Conservation (phyloP, 2,329 filamentous ascomycete species). For the Pseudovirgaria hyperparasitica region DNA sequence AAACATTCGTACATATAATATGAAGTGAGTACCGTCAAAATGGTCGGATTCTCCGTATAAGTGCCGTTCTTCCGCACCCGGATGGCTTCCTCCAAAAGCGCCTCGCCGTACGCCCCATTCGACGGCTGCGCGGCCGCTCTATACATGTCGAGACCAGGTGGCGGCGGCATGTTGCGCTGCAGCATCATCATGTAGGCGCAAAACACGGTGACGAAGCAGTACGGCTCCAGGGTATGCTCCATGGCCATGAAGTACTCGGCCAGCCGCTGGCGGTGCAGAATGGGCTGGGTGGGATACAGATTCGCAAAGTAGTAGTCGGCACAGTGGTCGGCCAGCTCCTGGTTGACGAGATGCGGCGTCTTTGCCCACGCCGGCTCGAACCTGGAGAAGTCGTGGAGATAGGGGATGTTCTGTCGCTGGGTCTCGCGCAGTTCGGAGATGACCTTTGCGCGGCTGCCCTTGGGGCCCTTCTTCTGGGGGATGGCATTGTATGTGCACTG, state of each 20-base stretch:
- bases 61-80: constrained; percentile 43
- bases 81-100: constrained; percentile 46
- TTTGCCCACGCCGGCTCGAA: constrained; percentile 32
- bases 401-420: constrained; percentile 29
- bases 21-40: constrained; percentile 47
- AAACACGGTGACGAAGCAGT: constrained; percentile 42
- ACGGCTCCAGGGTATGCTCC: constrained; percentile 40
- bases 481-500: constrained; percentile 53
- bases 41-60: constrained; percentile 42
- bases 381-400: too few species aligned
- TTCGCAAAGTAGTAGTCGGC: constrained; percentile 50
- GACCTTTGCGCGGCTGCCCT: constrained; percentile 48
- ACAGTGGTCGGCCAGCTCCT: constrained; percentile 38
- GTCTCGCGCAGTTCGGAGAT: constrained; percentile 48
- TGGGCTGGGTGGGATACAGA: constrained; percentile 52
- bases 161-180: constrained; percentile 33
- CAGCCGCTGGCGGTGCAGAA: constrained; percentile 38
- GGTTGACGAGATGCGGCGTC: constrained; percentile 35
- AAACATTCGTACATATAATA: constrained; percentile 50
- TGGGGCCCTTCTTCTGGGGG: constrained; percentile 51
- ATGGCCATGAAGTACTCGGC: constrained; percentile 42
- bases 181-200: constrained; percentile 37
- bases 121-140: constrained; percentile 33
- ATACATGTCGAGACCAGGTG: constrained; percentile 27
- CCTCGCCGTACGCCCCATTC: constrained; percentile 35